Evolutionary conservation across 306 rosid genomes (phyloP).

Genomic region (Alnus rubra): DNA sequence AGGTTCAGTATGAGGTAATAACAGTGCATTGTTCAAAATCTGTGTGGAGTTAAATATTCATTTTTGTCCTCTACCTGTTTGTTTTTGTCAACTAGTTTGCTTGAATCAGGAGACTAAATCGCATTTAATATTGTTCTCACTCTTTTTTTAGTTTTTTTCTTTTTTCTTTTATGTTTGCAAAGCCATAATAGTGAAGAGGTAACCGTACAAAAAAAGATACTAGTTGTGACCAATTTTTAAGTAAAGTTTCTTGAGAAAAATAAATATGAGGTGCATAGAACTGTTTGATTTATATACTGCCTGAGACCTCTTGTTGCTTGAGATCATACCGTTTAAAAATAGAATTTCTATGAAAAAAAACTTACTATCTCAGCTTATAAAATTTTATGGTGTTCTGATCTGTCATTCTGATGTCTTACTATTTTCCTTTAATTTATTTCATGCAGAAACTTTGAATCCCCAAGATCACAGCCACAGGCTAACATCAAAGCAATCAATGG

Average conservation of each 20-base stretch:
- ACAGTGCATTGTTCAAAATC: background rate
- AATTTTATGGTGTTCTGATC: constrained; percentile 5
- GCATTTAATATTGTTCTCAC: background rate
- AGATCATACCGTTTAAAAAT: background rate
- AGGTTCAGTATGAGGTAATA: background rate
- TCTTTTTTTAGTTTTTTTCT: background rate
- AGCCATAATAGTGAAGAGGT: too few species aligned
- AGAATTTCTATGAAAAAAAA: background rate
- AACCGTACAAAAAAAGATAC: too few species aligned
- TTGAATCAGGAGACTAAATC: background rate
- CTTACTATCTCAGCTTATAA: constrained; percentile 53
- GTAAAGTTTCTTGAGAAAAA: background rate
- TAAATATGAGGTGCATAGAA: background rate
- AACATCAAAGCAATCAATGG: constrained; percentile 65
- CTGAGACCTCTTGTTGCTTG: background rate
- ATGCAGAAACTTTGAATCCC: constrained; percentile 86
- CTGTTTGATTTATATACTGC: background rate
- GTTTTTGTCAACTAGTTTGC: background rate
- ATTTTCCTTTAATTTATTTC: constrained; percentile 3
- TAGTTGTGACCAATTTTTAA: background rate
- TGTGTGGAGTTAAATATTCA: background rate
- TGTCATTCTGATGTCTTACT: constrained; percentile 9
- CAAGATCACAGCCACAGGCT: constrained; percentile 69
- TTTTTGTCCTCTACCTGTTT: too few species aligned
- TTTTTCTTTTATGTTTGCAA: background rate